Percentiles rank a stretch among this genome's conserved stretches.
phyloP scores from a whole-genome alignment of 2,329 filamentous ascomycete genomes.

The Fusarium nisikadoi region DNA sequence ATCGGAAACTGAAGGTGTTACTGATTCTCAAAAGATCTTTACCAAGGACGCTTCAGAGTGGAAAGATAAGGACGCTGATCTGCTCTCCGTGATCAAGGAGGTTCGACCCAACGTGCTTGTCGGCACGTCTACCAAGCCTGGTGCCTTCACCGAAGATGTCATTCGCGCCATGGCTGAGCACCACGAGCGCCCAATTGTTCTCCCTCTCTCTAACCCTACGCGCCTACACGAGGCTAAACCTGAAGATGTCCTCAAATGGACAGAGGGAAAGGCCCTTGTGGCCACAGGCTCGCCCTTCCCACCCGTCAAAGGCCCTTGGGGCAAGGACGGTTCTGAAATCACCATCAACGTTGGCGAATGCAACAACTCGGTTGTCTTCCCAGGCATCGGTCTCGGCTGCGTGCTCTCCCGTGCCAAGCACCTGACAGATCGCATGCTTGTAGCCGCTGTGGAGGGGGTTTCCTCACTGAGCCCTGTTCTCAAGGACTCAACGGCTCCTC shows the following conservation, averaged over 20 bases:
- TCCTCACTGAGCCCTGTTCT: constrained; percentile 78
- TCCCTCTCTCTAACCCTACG: constrained; percentile 89
- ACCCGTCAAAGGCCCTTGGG: constrained; percentile 72
- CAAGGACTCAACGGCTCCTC: constrained; percentile 67
- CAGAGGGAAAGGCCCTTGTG: constrained; percentile 78
- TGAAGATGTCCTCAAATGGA: constrained; percentile 81
- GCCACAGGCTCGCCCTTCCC: constrained; percentile 87
- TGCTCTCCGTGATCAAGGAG: constrained; percentile 74
- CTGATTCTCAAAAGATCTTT: constrained; percentile 73
- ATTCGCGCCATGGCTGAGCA: constrained; percentile 80
- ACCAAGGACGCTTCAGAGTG: constrained; percentile 73
- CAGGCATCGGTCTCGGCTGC: constrained; percentile 83
- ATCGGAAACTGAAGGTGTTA: constrained; percentile 67
- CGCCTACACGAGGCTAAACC: constrained; percentile 84
- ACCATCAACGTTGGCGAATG: constrained; percentile 75
- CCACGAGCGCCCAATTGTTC: constrained; percentile 77
- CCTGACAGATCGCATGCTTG: constrained; percentile 81
- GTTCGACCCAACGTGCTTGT: constrained; percentile 85
- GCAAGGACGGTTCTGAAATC: constrained; percentile 55
- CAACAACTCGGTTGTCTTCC: constrained; percentile 89
- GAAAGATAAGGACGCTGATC: constrained; percentile 64
- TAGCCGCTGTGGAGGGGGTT: constrained; percentile 80
- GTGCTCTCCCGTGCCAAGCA: constrained; percentile 75
- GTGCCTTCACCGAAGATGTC: constrained; percentile 78
- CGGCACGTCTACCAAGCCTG: constrained; percentile 83